These are phyloP conservation scores for Fusarium sororula DNA, from an alignment of 2,329 filamentous ascomycete species.

Conservation along the genomic window DNA sequence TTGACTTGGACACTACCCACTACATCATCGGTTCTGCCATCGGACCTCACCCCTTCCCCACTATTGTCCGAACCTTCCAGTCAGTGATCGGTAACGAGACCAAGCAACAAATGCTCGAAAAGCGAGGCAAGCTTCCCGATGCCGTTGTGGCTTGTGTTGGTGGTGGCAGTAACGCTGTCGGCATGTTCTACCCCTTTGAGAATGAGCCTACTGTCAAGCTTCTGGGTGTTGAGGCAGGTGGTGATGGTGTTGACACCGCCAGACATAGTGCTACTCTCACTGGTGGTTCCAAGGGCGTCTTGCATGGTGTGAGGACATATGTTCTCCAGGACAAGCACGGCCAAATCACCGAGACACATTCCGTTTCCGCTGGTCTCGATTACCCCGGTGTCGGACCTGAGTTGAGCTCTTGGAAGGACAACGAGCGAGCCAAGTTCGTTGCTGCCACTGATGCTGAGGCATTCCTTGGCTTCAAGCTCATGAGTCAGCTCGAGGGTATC, in stretches of 20 bases:
- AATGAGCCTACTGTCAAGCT: conserved; percentile 86
- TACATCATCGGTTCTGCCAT: conserved; percentile 99
- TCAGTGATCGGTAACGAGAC: conserved; percentile 96
- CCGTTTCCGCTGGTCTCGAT: conserved; percentile 93
- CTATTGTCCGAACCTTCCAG: conserved; percentile 97
- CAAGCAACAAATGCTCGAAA: conserved; percentile 86
- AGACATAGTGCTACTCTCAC: conserved; percentile 89
- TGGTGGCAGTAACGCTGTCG: conserved; percentile 91
- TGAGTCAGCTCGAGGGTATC: conserved; percentile 92
- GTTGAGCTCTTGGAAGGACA: conserved; percentile 92
- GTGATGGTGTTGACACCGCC: conserved; percentile 86
- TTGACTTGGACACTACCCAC: conserved; percentile 91
- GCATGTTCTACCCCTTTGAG: conserved; percentile 98
- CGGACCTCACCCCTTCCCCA: conserved; percentile 96
- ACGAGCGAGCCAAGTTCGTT: conserved; percentile 83
- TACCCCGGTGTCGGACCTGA: conserved; percentile 98
- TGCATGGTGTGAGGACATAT: conserved; percentile 96
- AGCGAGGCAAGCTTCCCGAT: conserved; percentile 89
- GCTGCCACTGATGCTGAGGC: conserved; percentile 92
- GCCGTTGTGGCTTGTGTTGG: conserved; percentile 97
- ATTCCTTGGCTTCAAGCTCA: conserved; percentile 83
- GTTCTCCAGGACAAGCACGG: conserved; percentile 92
- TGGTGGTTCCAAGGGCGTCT: conserved; percentile 87
- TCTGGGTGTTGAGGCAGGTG: conserved; percentile 93
- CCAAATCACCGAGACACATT: conserved; percentile 95